A percentile compares a stretch with the other conserved stretches of the same genome.
phyloP scores from a whole-genome alignment of 495 filamentous ascomycete genomes.

The Apiosordaria backusii region DNA sequence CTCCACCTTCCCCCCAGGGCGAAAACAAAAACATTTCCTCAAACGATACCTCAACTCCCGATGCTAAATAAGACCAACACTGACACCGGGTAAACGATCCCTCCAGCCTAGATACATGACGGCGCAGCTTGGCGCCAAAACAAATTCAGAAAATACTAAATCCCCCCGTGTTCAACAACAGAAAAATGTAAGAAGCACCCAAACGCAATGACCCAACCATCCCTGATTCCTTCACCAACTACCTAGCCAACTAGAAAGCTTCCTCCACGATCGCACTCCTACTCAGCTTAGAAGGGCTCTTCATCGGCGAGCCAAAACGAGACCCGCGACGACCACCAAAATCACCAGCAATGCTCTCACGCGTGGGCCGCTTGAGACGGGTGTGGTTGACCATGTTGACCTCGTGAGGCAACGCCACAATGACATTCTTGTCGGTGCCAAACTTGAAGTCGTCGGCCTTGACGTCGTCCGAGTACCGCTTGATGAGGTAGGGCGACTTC shows the following conservation, averaged over 20 bases:
- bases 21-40: neutral
- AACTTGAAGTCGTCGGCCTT: constrained; percentile 99
- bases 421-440: constrained; percentile 93
- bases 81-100: neutral
- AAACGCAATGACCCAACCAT: neutral
- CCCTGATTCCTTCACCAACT: neutral
- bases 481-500: constrained; percentile 91
- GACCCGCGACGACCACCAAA: constrained; percentile 28
- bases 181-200: neutral
- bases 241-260: neutral
- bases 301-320: constrained; percentile 31
- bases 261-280: constrained; percentile 66
- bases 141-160: neutral
- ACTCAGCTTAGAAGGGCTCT: constrained; percentile 57
- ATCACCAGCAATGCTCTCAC: constrained; percentile 76
- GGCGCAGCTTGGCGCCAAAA: neutral
- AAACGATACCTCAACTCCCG: constrained; percentile 5
- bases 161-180: neutral
- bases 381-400: constrained; percentile 93
- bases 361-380: constrained; percentile 79
- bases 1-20: neutral
- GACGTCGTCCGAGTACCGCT: constrained; percentile 90
- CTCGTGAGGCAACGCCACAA: constrained; percentile 93
- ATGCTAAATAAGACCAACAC: neutral
- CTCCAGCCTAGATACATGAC: neutral